Conservation (phyloP, 75 land plant genomes). For the Adiantum capillusveneris region DNA sequence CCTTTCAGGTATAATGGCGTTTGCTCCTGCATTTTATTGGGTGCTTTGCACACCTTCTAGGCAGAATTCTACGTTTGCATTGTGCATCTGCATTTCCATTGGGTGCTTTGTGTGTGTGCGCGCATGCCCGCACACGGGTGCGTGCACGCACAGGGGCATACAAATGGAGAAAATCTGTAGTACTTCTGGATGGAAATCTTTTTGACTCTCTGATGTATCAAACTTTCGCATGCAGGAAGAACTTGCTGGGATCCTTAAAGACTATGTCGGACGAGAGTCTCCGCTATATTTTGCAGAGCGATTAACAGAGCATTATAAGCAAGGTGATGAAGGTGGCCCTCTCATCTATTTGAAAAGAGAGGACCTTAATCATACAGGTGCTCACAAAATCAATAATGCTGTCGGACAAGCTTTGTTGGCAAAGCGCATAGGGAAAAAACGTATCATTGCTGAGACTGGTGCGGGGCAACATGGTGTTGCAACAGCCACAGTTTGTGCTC, state of each 20-base stretch:
- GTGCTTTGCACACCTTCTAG: too few relatives aligned
- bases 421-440: constrained; percentile 58
- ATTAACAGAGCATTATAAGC: constrained; percentile 59
- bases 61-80: too few relatives aligned
- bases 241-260: constrained; percentile 54
- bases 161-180: background rate
- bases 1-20: constrained; percentile 81
- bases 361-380: constrained; percentile 82
- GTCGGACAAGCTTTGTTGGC: constrained; percentile 86
- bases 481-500: constrained; percentile 86
- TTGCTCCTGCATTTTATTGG: too few relatives aligned
- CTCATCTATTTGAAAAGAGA: constrained; percentile 85
- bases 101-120: too few relatives aligned
- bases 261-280: constrained; percentile 84
- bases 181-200: background rate
- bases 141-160: background rate
- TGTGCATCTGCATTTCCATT: too few relatives aligned
- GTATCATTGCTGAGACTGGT: constrained; percentile 83
- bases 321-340: constrained; percentile 56
- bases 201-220: background rate
- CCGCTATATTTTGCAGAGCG: constrained; percentile 89
- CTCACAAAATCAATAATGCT: constrained; percentile 96
- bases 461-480: constrained; percentile 97
- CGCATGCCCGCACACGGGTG: too few relatives aligned
- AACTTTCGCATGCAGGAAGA: constrained; percentile 51